phyloP scores from a whole-genome alignment of 306 rosid species.

The Rosa multiflora region DNA sequence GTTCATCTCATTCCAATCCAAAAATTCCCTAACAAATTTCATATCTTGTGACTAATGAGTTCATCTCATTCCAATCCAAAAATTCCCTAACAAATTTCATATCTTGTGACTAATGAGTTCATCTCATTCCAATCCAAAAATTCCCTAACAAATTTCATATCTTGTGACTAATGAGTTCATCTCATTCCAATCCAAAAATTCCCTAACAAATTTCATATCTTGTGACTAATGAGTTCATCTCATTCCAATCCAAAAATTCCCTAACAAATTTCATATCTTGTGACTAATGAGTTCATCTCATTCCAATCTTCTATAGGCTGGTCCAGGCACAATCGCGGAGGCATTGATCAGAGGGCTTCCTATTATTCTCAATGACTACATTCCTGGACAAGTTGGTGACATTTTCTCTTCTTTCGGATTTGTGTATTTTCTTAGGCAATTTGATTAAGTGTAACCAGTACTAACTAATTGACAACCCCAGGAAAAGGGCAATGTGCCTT shows the following conservation, averaged over 20 bases:
- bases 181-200: background rate
- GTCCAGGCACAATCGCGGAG: slow-evolving; percentile 98
- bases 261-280: background rate
- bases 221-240: slow-evolving; percentile 21
- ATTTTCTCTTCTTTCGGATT: background rate
- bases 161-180: slow-evolving; percentile 21
- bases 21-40: background rate
- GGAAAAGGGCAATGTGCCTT: slow-evolving; percentile 98
- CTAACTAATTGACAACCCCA: slow-evolving; percentile 25
- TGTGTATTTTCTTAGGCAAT: background rate
- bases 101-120: slow-evolving; percentile 21
- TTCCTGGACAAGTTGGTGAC: slow-evolving; percentile 85
- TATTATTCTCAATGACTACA: slow-evolving; percentile 88
- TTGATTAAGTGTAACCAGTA: slow-evolving; percentile 6
- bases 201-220: background rate
- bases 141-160: background rate
- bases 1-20: background rate
- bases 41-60: slow-evolving; percentile 20
- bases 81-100: background rate
- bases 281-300: slow-evolving; percentile 20
- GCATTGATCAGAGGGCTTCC: slow-evolving; percentile 98
- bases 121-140: background rate
- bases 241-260: background rate
- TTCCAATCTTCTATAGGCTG: slow-evolving; percentile 59
- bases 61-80: background rate